Base-by-base conservation (phyloP, 2,329 filamentous ascomycete species). In the Calonectria pauciramosa region DNA sequence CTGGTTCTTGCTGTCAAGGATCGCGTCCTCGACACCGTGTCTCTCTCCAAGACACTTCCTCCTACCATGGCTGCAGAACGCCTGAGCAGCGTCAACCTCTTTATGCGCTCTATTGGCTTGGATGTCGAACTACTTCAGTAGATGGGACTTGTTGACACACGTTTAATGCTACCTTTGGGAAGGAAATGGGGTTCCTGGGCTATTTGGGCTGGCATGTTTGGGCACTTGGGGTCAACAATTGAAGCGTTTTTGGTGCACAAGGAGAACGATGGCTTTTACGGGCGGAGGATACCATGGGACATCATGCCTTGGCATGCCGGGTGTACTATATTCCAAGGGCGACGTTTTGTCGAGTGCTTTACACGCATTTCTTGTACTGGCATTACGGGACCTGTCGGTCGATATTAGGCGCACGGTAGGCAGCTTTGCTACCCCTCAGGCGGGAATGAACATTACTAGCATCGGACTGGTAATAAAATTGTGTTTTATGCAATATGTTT, bases 81-180 rank as follows among this genome's bases (percentile, higher is more conserved):
- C 74, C 89, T 98, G 72, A 93, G 94, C 73, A 98, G 98, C 82
- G 97, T 99, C 79, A 99, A 99, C 84, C 88, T 99, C 71, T 99
- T 99, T 85, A 98, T 99, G 96, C 94, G 96, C 82, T 97, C 96
- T 71, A 98, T 99, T 85, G 97, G 97, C n/a, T 90, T 99, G 83
- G 97, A 99, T 87, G 97, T 99, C 66, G 97, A 98, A 80, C 86
- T 93, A 67, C 85, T 92, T 75, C 85, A 86, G 80, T 87, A 82
- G 81, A 77, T 30, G 73, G 51, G 67, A 65, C 71, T 76, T 60
- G 36, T 74, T 76, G 65, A 66, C 67, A 73, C 70, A 71, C 68
- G 65, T 65, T 70, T 75, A 69, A 72, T 78, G 66, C 76, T 80
- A 74, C 75, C 77, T 60, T 75, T 73, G 74, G 59, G 34, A 60